Percentiles rank a stretch among this genome's conserved stretches.
Conservation (phyloP, 345 rosid genomes). For the Salix arbutifolia region DNA sequence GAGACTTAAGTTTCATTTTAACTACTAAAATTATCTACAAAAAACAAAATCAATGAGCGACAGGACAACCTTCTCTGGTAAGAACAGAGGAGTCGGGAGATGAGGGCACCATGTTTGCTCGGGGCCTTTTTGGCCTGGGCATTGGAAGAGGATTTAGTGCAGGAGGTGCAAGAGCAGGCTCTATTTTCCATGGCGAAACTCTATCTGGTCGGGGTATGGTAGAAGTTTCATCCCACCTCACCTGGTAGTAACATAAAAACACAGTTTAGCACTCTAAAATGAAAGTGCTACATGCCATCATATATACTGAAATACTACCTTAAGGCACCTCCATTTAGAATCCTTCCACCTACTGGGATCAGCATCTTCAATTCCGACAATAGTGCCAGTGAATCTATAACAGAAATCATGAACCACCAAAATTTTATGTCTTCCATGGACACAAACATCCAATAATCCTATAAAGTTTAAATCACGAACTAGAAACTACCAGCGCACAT, state of each 20-base stretch:
- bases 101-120: conserved; percentile 27
- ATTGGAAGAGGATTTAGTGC: conserved; percentile 33
- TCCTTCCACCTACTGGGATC: conserved; percentile 46
- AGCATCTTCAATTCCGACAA: conserved; percentile 50
- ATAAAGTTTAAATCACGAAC: background rate
- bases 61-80: conserved; percentile 37
- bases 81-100: conserved; percentile 38
- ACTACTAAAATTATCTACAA: background rate
- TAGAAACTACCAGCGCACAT: too few species aligned
- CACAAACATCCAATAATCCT: background rate
- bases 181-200: conserved; percentile 57
- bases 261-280: background rate
- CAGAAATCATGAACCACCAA: background rate
- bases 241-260: conserved; percentile 20
- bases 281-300: background rate
- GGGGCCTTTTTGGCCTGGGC: conserved; percentile 44
- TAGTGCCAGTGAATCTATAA: conserved; percentile 48
- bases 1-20: background rate
- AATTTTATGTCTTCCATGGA: background rate
- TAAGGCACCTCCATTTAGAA: conserved; percentile 62
- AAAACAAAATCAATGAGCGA: background rate
- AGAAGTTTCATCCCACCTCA: conserved; percentile 56
- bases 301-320: conserved; percentile 24
- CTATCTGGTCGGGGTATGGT: conserved; percentile 41
- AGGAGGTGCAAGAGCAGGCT: conserved; percentile 45